These are phyloP conservation scores for Pharus latifolius DNA, from an alignment of 176 grass and related monocot genomes.

Conservation along the genomic window DNA sequence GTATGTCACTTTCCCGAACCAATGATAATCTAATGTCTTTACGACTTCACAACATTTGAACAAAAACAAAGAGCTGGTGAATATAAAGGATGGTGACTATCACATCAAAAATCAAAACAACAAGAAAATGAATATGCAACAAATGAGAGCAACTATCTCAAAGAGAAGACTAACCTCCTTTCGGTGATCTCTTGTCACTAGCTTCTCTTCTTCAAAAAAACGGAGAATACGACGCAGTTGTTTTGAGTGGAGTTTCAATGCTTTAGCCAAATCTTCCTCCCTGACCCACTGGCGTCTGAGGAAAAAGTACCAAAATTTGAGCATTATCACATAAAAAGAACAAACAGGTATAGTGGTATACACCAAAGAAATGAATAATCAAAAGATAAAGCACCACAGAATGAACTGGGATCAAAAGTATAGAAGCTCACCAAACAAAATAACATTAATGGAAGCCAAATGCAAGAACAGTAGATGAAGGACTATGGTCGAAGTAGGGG, in stretches of 20 bases:
- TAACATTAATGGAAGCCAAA: no score
- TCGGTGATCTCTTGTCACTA: constrained; percentile 84
- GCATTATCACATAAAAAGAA: background rate
- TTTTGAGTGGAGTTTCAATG: constrained; percentile 84
- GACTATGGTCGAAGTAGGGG: no score
- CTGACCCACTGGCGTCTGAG: constrained; percentile 81
- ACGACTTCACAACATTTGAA: background rate
- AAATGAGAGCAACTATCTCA: background rate
- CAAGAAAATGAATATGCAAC: background rate
- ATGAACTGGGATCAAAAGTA: background rate
- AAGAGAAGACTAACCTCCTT: constrained; percentile 69
- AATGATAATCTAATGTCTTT: background rate
- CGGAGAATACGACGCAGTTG: constrained; percentile 74
- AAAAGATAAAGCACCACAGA: background rate
- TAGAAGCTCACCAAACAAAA: no score
- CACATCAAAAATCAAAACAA: background rate
- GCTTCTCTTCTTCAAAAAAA: constrained; percentile 96
- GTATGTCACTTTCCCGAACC: background rate
- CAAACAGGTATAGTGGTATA: background rate
- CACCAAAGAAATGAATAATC: background rate
- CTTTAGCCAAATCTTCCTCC: constrained; percentile 95
- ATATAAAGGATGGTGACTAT: background rate
- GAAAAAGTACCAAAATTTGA: background rate
- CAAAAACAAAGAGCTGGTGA: background rate
- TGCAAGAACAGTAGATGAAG: no score